phyloP scores from a whole-genome alignment of 108 stramenopile species.

The Skeletonema menzelii region DNA sequence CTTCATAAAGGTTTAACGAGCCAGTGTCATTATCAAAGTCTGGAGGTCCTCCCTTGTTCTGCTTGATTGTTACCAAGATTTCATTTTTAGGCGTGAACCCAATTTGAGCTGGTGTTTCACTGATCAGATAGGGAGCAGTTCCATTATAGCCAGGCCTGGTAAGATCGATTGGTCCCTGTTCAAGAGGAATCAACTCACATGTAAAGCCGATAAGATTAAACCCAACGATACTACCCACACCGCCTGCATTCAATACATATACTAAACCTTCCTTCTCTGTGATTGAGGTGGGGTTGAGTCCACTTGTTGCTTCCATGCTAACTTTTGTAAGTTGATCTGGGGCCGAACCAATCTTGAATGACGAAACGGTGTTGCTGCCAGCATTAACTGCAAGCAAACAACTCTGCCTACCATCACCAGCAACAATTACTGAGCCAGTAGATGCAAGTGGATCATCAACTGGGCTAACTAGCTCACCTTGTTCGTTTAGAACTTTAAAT shows the following conservation, averaged over 20 bases:
- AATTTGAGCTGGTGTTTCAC: neutral
- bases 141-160: no score
- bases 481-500: neutral
- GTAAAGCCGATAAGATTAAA: constrained; percentile 7
- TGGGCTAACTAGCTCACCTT: neutral
- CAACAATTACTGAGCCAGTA: neutral
- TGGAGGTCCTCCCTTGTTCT: neutral
- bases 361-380: neutral
- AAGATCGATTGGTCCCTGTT: no score
- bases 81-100: neutral
- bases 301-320: neutral
- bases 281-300: neutral
- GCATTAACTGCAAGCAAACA: neutral
- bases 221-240: constrained; percentile 2
- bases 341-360: neutral
- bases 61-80: neutral
- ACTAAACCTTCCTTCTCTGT: neutral
- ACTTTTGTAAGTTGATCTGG: neutral
- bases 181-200: neutral
- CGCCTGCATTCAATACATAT: neutral
- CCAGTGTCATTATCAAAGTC: neutral
- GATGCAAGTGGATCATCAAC: neutral
- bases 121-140: no score
- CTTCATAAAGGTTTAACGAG: neutral
- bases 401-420: neutral